A percentile compares a stretch with the other conserved stretches of the same genome.
Conservation (phyloP, 768 basidiomycete species). For the Serendipita indica region DNA sequence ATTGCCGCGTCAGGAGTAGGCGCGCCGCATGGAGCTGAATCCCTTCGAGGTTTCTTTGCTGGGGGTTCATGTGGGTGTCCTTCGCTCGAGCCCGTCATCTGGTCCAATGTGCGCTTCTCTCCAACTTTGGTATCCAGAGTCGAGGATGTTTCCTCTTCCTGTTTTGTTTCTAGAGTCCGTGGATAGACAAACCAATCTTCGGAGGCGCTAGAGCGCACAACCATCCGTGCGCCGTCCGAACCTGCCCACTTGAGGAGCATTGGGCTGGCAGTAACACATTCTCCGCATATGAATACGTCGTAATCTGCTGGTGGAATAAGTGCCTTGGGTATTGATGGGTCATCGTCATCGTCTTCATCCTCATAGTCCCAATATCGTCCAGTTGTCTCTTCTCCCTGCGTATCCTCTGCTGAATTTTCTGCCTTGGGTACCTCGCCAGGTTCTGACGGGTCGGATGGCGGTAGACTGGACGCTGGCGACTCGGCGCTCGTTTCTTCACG, state of each 20-base stretch:
- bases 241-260: constrained; percentile 50
- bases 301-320: constrained; percentile 55
- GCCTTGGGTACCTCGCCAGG: not conserved
- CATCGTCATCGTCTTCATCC: constrained; percentile 30
- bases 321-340: constrained; percentile 47
- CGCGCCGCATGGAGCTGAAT: constrained; percentile 35
- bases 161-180: constrained; percentile 12
- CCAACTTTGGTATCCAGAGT: not conserved
- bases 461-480: constrained; percentile 17
- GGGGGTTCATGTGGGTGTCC: constrained; percentile 25
- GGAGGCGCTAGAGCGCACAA: constrained; percentile 35
- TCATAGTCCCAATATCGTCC: constrained; percentile 10
- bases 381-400: constrained; percentile 9
- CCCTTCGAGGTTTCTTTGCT: constrained; percentile 31
- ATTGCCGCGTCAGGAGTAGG: constrained; percentile 36
- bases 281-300: constrained; percentile 57
- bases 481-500: constrained; percentile 22
- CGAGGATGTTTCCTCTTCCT: not conserved
- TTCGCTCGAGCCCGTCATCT: constrained; percentile 18
- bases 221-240: constrained; percentile 49
- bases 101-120: constrained; percentile 17
- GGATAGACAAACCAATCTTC: constrained; percentile 21
- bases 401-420: constrained; percentile 11
- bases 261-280: constrained; percentile 44
- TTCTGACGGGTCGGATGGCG: constrained; percentile 28